These are phyloP conservation scores for Phytopythium montanum DNA, from an alignment of 352 stramenopile genomes.

Conservation along the genomic window DNA sequence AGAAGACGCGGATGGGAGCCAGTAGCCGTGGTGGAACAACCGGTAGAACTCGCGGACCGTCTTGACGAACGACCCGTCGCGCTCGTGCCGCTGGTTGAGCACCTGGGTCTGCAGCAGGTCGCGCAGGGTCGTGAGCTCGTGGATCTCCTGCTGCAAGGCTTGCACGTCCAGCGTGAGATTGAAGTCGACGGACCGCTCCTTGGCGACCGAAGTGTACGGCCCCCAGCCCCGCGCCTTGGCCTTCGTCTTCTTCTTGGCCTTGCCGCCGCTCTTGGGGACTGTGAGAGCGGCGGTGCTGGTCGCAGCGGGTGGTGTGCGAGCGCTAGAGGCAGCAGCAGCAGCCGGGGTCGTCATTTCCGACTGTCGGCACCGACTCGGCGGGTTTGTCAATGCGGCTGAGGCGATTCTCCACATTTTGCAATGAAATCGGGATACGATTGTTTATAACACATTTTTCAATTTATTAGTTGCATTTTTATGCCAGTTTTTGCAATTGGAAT, in stretches of 20 bases:
- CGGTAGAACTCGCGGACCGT: slow-evolving; percentile 16
- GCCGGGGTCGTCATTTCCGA: background rate
- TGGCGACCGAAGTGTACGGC: slow-evolving; percentile 26
- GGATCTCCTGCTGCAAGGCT: slow-evolving; percentile 29
- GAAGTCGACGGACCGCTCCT: slow-evolving; percentile 37
- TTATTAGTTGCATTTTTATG: no score
- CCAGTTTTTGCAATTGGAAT: no score
- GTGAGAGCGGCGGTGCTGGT: background rate
- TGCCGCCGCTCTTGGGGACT: background rate
- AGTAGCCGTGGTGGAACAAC: slow-evolving; percentile 1
- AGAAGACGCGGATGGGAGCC: background rate
- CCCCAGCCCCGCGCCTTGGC: slow-evolving; percentile 16
- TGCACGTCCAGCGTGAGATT: slow-evolving; percentile 47
- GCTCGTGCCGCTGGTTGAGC: slow-evolving; percentile 18
- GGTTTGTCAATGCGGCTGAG: no score
- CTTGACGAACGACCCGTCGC: slow-evolving; percentile 22
- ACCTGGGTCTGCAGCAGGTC: slow-evolving; percentile 24
- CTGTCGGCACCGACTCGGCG: no score
- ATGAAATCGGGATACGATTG: no score
- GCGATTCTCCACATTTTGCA: no score
- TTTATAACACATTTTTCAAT: no score
- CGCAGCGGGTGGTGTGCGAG: background rate
- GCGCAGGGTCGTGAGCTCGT: slow-evolving; percentile 16
- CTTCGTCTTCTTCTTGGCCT: background rate
- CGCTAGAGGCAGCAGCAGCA: background rate